Percentiles rank a stretch among this genome's conserved stretches.
Conservation (phyloP, 2,329 filamentous ascomycete species). For the Colletotrichum sp. region DNA sequence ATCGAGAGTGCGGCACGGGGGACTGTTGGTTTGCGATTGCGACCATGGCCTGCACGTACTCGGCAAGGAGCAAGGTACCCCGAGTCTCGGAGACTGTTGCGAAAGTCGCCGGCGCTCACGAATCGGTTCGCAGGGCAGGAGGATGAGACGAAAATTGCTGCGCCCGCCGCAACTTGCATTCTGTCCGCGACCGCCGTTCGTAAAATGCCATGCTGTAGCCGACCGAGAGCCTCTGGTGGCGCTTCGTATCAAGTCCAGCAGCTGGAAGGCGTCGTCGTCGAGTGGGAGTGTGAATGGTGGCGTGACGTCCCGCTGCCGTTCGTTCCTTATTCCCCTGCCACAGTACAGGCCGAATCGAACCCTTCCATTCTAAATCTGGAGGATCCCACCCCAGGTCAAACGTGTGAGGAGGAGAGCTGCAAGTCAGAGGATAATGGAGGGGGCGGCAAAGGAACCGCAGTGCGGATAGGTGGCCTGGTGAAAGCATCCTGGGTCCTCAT, state of each 20-base stretch:
- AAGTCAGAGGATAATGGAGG: not conserved
- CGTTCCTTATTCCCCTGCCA: not conserved
- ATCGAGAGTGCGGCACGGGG: constrained; percentile 5
- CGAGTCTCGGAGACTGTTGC: not conserved
- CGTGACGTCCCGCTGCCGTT: not conserved
- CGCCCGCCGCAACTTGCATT: not conserved
- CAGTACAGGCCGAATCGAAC: not conserved
- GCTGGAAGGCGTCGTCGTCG: not conserved
- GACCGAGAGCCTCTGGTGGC: not conserved
- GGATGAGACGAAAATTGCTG: not conserved
- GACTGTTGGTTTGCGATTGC: not conserved
- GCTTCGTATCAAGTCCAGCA: not conserved
- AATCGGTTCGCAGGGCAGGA: not conserved
- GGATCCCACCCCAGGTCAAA: not conserved
- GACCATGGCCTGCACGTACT: not conserved
- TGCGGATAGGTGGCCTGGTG: not conserved
- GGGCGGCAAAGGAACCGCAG: not conserved
- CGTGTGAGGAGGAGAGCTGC: not conserved
- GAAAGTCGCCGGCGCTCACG: not conserved
- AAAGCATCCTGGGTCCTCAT: not conserved
- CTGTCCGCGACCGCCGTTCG: not conserved
- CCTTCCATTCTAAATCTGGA: not conserved
- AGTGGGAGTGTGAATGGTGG: not conserved
- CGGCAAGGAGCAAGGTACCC: not conserved
- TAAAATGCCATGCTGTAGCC: not conserved